These are phyloP conservation scores for Lentithecium fluviatile DNA, from an alignment of 495 filamentous ascomycete species.

Conservation along the genomic window DNA sequence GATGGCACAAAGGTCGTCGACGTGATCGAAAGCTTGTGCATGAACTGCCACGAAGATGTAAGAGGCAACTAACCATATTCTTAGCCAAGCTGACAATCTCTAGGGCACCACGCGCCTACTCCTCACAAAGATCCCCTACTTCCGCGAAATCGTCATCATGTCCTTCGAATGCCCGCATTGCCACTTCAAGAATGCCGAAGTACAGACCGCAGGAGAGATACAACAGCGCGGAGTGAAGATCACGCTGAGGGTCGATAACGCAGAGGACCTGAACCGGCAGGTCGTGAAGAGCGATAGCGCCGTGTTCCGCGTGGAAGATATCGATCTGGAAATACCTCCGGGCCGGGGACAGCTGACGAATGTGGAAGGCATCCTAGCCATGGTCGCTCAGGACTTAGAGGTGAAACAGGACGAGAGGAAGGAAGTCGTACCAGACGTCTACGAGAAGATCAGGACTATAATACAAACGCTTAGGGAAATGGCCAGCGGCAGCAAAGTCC, in stretches of 20 bases:
- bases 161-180: constrained; percentile 92
- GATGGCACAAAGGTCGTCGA: constrained; percentile 63
- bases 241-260: constrained; percentile 65
- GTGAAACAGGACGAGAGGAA: constrained; percentile 73
- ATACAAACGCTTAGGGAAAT: constrained; percentile 70
- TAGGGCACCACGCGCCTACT: constrained; percentile 84
- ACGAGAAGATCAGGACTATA: constrained; percentile 70
- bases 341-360: constrained; percentile 88
- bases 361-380: constrained; percentile 79
- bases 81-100: neutral
- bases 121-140: constrained; percentile 88
- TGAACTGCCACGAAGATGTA: constrained; percentile 87
- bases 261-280: constrained; percentile 75
- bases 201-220: constrained; percentile 85
- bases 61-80: constrained; percentile 29
- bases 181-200: constrained; percentile 81
- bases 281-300: constrained; percentile 89
- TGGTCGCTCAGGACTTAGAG: constrained; percentile 72
- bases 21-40: constrained; percentile 71
- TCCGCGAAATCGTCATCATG: constrained; percentile 95
- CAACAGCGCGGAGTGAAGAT: constrained; percentile 85
- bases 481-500: constrained; percentile 69
- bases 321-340: constrained; percentile 88
- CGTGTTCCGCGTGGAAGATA: constrained; percentile 72
- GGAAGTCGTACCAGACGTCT: constrained; percentile 68